A percentile compares a stretch with the other conserved stretches of the same genome.
phyloP scores from a whole-genome alignment of 1,284 basidiomycete species.

The Moesziomyces antarcticus region DNA sequence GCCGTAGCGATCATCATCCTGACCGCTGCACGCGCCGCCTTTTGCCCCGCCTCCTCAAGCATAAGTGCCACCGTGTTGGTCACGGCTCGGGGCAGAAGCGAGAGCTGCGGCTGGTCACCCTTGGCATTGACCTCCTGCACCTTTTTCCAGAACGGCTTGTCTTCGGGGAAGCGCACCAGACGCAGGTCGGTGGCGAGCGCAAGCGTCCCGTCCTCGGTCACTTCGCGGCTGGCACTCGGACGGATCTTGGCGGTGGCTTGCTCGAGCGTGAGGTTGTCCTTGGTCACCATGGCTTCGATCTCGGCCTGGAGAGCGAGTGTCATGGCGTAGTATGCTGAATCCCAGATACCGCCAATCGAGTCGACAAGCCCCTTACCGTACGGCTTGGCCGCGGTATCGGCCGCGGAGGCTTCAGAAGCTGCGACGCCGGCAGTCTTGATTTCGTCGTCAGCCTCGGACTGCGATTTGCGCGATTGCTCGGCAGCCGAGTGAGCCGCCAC shows the following conservation, averaged over 20 bases:
- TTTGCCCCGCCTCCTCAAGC: constrained; percentile 39
- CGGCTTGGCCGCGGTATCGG: constrained; percentile 35
- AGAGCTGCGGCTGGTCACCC: constrained; percentile 49
- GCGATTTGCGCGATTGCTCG: constrained; percentile 27
- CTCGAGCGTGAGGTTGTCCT: constrained; percentile 49
- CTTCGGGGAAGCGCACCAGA: constrained; percentile 56
- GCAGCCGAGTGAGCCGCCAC: constrained; percentile 46
- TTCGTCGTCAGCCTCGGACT: constrained; percentile 8
- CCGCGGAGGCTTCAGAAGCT: constrained; percentile 6
- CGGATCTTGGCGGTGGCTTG: constrained; percentile 44
- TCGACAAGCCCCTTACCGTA: constrained; percentile 69
- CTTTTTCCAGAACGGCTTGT: constrained; percentile 53
- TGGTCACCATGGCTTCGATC: constrained; percentile 34
- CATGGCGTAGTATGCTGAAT: constrained; percentile 67
- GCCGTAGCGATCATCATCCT: constrained; percentile 44
- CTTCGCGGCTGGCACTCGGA: constrained; percentile 32
- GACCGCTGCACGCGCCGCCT: constrained; percentile 38
- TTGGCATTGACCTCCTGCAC: constrained; percentile 50
- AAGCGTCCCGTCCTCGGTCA: constrained; percentile 32
- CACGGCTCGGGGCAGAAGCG: constrained; percentile 27
- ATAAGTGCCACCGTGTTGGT: constrained; percentile 34
- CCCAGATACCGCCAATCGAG: constrained; percentile 69
- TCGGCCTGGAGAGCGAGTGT: constrained; percentile 44
- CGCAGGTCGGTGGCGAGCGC: constrained; percentile 51
- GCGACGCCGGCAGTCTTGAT: constrained; percentile 22